Evolutionary conservation across 495 filamentous ascomycete species (phyloP), one percentile per base, ranked within the genome.

Genomic region (Oidiodendron maius): DNA sequence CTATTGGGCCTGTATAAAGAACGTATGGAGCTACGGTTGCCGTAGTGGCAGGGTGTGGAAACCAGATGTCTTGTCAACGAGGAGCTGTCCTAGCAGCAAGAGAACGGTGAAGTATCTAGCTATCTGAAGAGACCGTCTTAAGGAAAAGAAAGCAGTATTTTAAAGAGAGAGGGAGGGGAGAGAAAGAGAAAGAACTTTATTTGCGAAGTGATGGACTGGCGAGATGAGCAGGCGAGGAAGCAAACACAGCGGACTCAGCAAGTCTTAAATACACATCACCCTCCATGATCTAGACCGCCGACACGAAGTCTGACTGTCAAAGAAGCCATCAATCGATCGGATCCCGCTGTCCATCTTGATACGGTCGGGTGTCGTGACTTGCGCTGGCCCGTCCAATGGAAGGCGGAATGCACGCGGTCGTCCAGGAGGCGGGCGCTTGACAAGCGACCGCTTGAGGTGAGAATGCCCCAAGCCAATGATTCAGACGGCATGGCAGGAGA

Each of bases 341-440:
- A n/a, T n/a, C n/a, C n/a, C n/a, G n/a, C n/a, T n/a, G 5, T 30
- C 12, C 26, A 51, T 50, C 45, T 47, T 60, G 57, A 57, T 57
- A 60, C 57, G 55, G 23, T 26, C 23, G 39, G 39, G 21, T 45
- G 53, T 55, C 15, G 40, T 52, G 53, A 50, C 57, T 51, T 5
- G 22, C 57, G 57, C 57, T 60, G 57, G 13, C 15, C 12, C 46
- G 48, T 28, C 57, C 53, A 60, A 60, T 60, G 26, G 46, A 48
- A 47, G 13, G 12, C 20, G n/a, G 39, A 4, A 41, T 42, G 35
- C 26, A 1, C 3, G 17, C 18, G 22, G 38, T 12, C 30, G 38
- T 21, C 41, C 25, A 30, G 35, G 32, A 35, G 46, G 42, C 46
- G 40, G 53, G 57, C 57, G 57, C 53, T 52, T 54, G 42, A 39